These are phyloP conservation scores for Trichoderma cornu-damae DNA, from an alignment of 2,329 filamentous ascomycete genomes.

Conservation along the genomic window DNA sequence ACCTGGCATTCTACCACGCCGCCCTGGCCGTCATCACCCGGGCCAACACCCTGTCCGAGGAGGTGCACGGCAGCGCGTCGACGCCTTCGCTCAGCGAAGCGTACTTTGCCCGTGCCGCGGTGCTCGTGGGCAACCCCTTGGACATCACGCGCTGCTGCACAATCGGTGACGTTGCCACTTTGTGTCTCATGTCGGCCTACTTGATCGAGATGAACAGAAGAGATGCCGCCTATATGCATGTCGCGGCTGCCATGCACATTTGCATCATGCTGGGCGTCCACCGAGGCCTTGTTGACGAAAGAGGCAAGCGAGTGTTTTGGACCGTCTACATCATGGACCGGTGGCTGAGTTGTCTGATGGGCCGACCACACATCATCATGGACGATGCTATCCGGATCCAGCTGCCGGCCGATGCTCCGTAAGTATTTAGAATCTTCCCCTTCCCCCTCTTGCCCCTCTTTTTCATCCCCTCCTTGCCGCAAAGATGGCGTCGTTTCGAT, in stretches of 20 bases:
- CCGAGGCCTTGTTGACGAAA: constrained; percentile 40
- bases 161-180: constrained; percentile 40
- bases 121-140: constrained; percentile 44
- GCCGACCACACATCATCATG: constrained; percentile 42
- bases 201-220: constrained; percentile 45
- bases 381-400: constrained; percentile 45
- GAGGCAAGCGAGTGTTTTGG: constrained; percentile 46
- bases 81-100: constrained; percentile 36
- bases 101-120: constrained; percentile 41
- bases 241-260: constrained; percentile 44
- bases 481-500: not conserved
- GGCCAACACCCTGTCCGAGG: constrained; percentile 24
- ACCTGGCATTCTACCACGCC: constrained; percentile 42
- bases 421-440: constrained; percentile 27
- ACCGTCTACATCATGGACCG: constrained; percentile 48
- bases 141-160: constrained; percentile 37
- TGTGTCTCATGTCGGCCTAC: constrained; percentile 46
- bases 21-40: constrained; percentile 40
- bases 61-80: constrained; percentile 12
- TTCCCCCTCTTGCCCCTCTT: too few species aligned
- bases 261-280: constrained; percentile 47
- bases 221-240: constrained; percentile 45
- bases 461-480: too few species aligned
- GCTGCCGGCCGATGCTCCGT: constrained; percentile 39
- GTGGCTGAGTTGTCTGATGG: constrained; percentile 46